Evolutionary conservation across 2,329 filamentous ascomycete genomes (phyloP), one percentile per base, ranked within the genome.

Genomic region (Emydomyces testavorans): DNA sequence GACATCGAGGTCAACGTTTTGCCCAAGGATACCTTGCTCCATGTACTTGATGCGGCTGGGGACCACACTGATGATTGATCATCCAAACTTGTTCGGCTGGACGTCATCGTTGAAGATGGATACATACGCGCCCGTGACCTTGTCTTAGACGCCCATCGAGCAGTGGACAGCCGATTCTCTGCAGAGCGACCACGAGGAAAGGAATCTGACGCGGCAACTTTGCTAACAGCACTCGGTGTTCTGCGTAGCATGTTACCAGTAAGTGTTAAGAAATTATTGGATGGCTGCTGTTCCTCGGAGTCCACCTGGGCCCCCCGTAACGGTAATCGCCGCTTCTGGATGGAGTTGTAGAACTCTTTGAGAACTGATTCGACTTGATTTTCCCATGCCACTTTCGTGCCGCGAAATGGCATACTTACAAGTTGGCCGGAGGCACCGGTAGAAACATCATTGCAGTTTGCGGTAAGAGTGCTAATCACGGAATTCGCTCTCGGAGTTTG

Each of bases 1-100:
- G 89, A 95, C 72, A 92, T 85, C 2, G 88, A 90, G 0, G 87
- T 88, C 53, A 93, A 81, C 0, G 88, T 94, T 61, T 93, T 87
- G 26, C 89, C 87, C 51, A 94, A 75, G 0, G 90, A 96, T 60
- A 92, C 85, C 58, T 86, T 90, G 69, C 89, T 95, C 88, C 89
- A 95, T 0, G 85, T 92, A 54, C 88, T 94, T n/a, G 88, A 94
- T 13, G 74, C 76, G 16, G 86, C 87, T 8, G 92, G 92, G 57
- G 86, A 95, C 86, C 87, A 96, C 39, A 95, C 75, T 1, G 87
- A 93, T 52, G 80, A 85, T 51, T 81, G 79, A 58, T 98, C 92
- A 51, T 98, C 92, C 54, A 98, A 79, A 65, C 90, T 96, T 7
- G 90, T 96, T 43, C 89, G 79, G 61, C 88, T 95, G 0, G 90